A percentile compares a stretch with the other conserved stretches of the same genome.
Conservation (phyloP, 1,284 basidiomycete species). For the Wallemia hederae region DNA sequence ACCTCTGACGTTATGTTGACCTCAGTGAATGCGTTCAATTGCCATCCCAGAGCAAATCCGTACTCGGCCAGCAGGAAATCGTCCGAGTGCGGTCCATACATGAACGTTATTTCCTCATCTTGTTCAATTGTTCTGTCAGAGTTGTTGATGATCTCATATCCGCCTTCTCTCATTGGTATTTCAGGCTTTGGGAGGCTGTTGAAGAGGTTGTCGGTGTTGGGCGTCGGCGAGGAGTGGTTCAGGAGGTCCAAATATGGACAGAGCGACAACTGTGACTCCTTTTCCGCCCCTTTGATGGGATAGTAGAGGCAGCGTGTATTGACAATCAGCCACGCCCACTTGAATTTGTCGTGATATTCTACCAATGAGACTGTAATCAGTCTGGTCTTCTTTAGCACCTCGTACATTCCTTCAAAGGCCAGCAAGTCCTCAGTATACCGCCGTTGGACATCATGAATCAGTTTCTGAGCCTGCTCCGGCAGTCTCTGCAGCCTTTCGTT, state of each 20-base stretch:
- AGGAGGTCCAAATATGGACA: background rate
- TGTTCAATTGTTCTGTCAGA: background rate
- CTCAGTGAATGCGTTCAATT: background rate
- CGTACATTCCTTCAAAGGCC: background rate
- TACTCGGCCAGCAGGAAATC: background rate
- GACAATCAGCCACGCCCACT: background rate
- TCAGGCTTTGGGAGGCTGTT: background rate
- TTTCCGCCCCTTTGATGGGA: background rate
- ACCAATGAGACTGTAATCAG: too few relatives aligned
- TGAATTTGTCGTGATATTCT: background rate
- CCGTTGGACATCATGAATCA: background rate
- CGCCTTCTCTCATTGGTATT: background rate
- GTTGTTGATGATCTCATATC: background rate
- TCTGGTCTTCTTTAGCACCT: too few relatives aligned
- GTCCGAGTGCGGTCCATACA: background rate
- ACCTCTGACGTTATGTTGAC: background rate
- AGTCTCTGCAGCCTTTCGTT: background rate
- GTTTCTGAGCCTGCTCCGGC: background rate
- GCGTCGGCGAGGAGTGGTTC: background rate
- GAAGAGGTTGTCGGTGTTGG: background rate
- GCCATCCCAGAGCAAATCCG: background rate
- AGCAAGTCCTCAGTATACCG: background rate
- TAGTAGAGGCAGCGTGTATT: background rate
- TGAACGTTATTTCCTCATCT: background rate
- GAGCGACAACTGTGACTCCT: background rate